A percentile compares a stretch with the other conserved stretches of the same genome.
Evolutionary conservation across 2,329 filamentous ascomycete genomes (phyloP).

Genomic region (Talaromyces sp.): DNA sequence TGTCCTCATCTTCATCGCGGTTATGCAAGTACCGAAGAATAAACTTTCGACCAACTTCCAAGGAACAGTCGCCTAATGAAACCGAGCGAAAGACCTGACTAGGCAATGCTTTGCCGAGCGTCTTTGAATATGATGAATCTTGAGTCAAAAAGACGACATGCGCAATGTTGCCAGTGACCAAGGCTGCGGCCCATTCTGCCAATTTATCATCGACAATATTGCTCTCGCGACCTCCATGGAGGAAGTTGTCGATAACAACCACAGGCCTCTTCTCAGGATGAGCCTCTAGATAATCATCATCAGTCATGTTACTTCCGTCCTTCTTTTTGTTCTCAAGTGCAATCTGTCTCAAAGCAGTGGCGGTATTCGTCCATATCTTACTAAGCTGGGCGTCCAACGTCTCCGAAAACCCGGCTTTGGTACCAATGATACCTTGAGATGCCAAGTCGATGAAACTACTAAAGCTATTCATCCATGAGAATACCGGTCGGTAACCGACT

Average conservation of each 20-base stretch:
- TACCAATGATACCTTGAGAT: slow-evolving; percentile 87
- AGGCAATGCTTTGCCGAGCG: slow-evolving; percentile 79
- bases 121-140: slow-evolving; percentile 84
- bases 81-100: slow-evolving; percentile 88
- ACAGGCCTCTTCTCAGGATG: slow-evolving; percentile 82
- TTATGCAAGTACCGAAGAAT: slow-evolving; percentile 72
- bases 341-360: slow-evolving; percentile 73
- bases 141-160: slow-evolving; percentile 94
- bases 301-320: slow-evolving; percentile 65
- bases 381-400: slow-evolving; percentile 83
- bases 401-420: slow-evolving; percentile 92
- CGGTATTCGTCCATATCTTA: slow-evolving; percentile 85
- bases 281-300: slow-evolving; percentile 85
- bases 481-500: slow-evolving; percentile 89
- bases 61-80: slow-evolving; percentile 79
- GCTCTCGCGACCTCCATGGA: slow-evolving; percentile 71
- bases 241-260: slow-evolving; percentile 87
- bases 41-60: slow-evolving; percentile 82
- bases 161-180: slow-evolving; percentile 84
- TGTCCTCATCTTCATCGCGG: slow-evolving; percentile 32
- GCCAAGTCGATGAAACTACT: slow-evolving; percentile 90
- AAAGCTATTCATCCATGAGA: slow-evolving; percentile 94
- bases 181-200: slow-evolving; percentile 82
- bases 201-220: slow-evolving; percentile 71
- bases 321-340: slow-evolving; percentile 69